Base-by-base conservation (phyloP, 2,329 filamentous ascomycete genomes). In the Fonsecaea nubica region DNA sequence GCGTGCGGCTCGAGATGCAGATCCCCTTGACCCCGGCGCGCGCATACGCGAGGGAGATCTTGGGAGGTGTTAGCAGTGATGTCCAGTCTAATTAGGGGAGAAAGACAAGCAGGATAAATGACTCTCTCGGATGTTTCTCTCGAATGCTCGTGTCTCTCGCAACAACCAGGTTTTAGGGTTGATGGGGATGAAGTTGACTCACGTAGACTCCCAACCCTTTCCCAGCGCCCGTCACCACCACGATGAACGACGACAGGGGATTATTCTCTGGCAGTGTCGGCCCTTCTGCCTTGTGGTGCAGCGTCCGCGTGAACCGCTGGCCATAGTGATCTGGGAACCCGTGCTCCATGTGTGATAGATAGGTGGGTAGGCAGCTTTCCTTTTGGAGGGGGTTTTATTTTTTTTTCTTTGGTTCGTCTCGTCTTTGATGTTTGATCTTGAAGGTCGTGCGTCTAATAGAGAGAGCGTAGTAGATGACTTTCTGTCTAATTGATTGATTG, bases 151-250 rank as follows among this genome's bases (percentile, higher is more conserved):
- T 40, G 15, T 5, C 2, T 15, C 36, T 4, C 8, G 5, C 4
- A 5, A 40, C 25, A 32, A 32, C 6, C 30, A 32, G 2, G 30
- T 32, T 32, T 4, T 32, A 32, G 30, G 30, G 42, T 18, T 12
- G 10, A 25, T 10, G 45, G 25, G 8, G 45, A 2, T 12, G 18
- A 9, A 18, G 15, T 5, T 12, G 42, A 50, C 45, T 50, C 25
- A 50, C 45, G 40, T 75, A 73, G 53, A 70, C 72, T 6, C 78
- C 78, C 7, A 79, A 66, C 5, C 78, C 78, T 25, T 74, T 75
- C 4, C 75, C 75, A 1, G 76, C 78, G 6, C 79, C 78, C 38
- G 72, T 79, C 57, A 80, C 73, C 54, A 80, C 75, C 32, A 80
- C 75, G 18, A 68, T 42, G 36, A 62, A 70, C 32, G 15, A 32